Evolutionary conservation across 192 early-diverging fungal species (phyloP), one percentile per base, ranked within the genome.

Genomic region (Mortierella alpina): DNA sequence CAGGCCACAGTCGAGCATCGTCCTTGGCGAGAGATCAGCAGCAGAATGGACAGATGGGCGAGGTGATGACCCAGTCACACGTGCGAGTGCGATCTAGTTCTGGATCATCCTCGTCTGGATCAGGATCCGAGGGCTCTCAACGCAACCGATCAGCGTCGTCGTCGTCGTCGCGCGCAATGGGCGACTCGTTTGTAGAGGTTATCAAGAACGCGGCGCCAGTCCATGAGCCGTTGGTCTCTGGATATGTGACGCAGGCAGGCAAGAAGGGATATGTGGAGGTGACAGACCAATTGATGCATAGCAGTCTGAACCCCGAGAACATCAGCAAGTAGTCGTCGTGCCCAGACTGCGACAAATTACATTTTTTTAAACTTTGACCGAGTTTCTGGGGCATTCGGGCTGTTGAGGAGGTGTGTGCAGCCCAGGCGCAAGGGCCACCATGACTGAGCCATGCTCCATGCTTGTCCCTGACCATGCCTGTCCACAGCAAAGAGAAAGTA

Each of bases 181-280:
- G 77, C 18, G 77, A 72, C 45, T 80, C 77, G 53, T 80, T 80
- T 66, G 77, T 80, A 40, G 77, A 80, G 60, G 77, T 80, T 0
- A 18, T 80, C 45, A 70, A 66, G 60, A 40, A 14, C 11, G 44
- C 41, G 40, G 18, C 2, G 20, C 50, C 56, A 3, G 31, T 47
- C 20, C 41, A 41, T 15, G 69, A 61, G 10, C 76, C 76, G 11
- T 46, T 80, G 31, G 70, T 80, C 3, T 80, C 77, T 42, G 70
- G 77, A 42, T 80, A 72, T 63, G 77, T 80, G 42, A 80, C 69
- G 18, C 77, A 80, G 54, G 77, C 77, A 5, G 77, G 77, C 53
- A 80, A 59, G 66, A 80, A 68, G 55, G 77, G 77, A 11, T 80
- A 80, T 59, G 65, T 80, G 2, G 77, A 80, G 45, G 77, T 80